These are phyloP conservation scores for Tylopilus plumbeoviolaceoides DNA, from an alignment of 768 basidiomycete genomes.

Conservation along the genomic window DNA sequence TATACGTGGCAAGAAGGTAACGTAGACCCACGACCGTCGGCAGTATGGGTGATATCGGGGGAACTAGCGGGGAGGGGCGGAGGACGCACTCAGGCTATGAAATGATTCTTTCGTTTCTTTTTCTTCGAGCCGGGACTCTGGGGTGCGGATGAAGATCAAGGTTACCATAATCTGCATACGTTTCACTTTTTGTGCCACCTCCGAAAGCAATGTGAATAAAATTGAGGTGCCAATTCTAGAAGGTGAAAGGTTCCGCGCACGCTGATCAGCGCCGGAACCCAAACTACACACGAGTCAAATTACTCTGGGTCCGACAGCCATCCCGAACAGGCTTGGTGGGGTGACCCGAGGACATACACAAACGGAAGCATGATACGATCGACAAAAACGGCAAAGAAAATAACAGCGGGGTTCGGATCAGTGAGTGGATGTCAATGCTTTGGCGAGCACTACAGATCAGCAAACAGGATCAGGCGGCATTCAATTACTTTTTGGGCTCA, in stretches of 20 bases:
- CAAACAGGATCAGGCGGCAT: not conserved
- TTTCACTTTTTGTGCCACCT: not conserved
- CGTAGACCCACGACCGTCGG: constrained; percentile 25
- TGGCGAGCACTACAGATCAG: constrained; percentile 14
- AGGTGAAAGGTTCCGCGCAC: constrained; percentile 1
- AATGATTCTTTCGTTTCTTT: not conserved
- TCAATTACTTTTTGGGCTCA: not conserved
- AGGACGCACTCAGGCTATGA: constrained; percentile 1
- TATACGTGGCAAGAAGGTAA: constrained; percentile 18
- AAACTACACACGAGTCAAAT: not conserved
- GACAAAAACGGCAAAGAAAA: not conserved
- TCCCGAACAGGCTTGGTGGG: not conserved
- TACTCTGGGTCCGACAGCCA: not conserved
- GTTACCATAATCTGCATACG: not conserved
- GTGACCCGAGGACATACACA: not conserved
- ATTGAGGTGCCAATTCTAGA: not conserved
- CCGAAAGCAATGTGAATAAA: constrained; percentile 3
- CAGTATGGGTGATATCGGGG: constrained; percentile 3
- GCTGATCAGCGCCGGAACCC: not conserved
- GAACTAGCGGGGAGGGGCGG: not conserved
- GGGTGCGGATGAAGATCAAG: constrained; percentile 1
- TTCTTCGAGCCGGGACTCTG: not conserved
- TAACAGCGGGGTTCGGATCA: constrained; percentile 8
- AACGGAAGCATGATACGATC: not conserved
- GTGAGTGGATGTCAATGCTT: constrained; percentile 14